phyloP scores from a whole-genome alignment of 169 alveolate species.

The Cryptosporidium sp. region DNA sequence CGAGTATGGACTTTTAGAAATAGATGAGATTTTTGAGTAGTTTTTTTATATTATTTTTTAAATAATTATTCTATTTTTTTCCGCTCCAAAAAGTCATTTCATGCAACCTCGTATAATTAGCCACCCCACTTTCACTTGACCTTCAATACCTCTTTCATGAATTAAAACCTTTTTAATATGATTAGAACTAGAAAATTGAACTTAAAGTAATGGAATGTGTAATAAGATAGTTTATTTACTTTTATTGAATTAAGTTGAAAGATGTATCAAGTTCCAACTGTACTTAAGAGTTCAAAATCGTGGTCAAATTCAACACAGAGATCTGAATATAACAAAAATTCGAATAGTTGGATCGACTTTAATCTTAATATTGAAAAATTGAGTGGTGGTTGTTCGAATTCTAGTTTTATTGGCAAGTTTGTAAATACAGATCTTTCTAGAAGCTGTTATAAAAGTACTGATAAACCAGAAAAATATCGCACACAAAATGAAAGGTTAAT shows the following conservation, averaged over 20 bases:
- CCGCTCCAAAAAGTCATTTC: constrained; percentile 36
- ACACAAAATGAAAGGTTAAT: not conserved
- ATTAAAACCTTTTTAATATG: not conserved
- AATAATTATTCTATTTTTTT: not conserved
- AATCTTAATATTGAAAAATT: not conserved
- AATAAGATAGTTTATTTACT: not conserved
- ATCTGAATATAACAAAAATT: constrained; percentile 25
- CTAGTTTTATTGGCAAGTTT: not conserved
- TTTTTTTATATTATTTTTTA: not conserved
- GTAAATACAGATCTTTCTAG: not conserved
- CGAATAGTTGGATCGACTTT: not conserved
- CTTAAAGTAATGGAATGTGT: not conserved
- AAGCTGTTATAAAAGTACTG: not conserved
- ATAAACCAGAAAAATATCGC: not conserved
- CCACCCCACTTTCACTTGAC: constrained; percentile 76
- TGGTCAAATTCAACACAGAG: constrained; percentile 55
- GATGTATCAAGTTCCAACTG: not conserved
- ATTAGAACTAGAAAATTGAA: not conserved
- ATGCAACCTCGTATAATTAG: constrained; percentile 66
- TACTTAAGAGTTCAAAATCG: constrained; percentile 47
- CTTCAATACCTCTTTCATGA: not conserved
- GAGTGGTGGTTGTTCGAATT: not conserved
- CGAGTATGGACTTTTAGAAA: constrained; percentile 44
- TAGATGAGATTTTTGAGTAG: constrained; percentile 57
- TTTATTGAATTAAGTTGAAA: not conserved